Conservation (phyloP, 108 stramenopile genomes). For the Skeletonema marinoi region DNA sequence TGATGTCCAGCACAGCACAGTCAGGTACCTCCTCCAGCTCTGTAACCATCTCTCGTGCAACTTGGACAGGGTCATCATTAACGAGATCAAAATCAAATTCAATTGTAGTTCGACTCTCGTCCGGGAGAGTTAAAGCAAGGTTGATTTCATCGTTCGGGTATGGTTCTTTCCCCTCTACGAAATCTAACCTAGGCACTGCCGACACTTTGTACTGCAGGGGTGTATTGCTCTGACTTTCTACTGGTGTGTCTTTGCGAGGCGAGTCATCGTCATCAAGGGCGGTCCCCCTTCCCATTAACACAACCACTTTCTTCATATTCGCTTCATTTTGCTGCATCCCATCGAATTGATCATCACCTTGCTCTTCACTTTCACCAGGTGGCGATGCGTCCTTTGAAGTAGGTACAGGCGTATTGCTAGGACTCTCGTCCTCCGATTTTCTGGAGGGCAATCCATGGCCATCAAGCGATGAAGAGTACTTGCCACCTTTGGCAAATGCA, state of each 20-base stretch:
- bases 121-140: slow-evolving; percentile 76
- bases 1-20: slow-evolving; percentile 81
- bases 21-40: slow-evolving; percentile 79
- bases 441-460: slow-evolving; percentile 29
- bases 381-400: slow-evolving; percentile 18
- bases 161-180: slow-evolving; percentile 30
- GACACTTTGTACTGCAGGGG: slow-evolving; percentile 64
- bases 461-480: slow-evolving; percentile 27
- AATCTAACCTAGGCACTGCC: slow-evolving; percentile 56
- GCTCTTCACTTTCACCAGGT: slow-evolving; percentile 23
- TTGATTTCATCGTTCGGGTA: slow-evolving; percentile 79
- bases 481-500: background rate
- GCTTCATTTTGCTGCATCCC: slow-evolving; percentile 90
- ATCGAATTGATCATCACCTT: slow-evolving; percentile 69
- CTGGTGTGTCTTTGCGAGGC: slow-evolving; percentile 10
- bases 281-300: slow-evolving; percentile 85
- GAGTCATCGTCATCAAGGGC: slow-evolving; percentile 61
- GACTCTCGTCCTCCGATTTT: slow-evolving; percentile 7
- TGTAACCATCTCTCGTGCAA: slow-evolving; percentile 88
- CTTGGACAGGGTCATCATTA: slow-evolving; percentile 84
- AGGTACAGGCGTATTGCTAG: background rate
- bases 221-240: slow-evolving; percentile 10
- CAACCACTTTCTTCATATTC: slow-evolving; percentile 83
- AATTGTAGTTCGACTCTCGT: slow-evolving; percentile 80
- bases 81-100: slow-evolving; percentile 89